Evolutionary conservation across 2,329 filamentous ascomycete genomes (phyloP).

Genomic region (Calonectria pauciramosa): DNA sequence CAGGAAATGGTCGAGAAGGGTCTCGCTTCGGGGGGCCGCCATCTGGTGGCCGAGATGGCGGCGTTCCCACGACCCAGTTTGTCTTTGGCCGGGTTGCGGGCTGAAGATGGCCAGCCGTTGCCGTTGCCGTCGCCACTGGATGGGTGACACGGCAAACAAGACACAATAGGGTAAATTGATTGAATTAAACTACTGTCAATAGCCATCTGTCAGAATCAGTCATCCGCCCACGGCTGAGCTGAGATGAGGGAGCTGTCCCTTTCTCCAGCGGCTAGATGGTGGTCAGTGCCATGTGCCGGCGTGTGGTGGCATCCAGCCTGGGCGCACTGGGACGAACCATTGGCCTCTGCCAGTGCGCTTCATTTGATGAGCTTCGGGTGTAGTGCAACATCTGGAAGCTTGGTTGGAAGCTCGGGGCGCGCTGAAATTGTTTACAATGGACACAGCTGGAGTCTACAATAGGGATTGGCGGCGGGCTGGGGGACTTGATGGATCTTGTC

Average conservation of each 20-base stretch:
- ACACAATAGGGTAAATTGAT: background rate
- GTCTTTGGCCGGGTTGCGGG: constrained; percentile 9
- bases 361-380: constrained; percentile 22
- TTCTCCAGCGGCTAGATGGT: constrained; percentile 4
- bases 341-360: constrained; percentile 24
- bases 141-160: background rate
- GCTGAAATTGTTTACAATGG: constrained; percentile 5
- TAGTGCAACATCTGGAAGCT: constrained; percentile 17
- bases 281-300: constrained; percentile 27
- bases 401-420: constrained; percentile 15
- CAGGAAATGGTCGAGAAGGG: constrained; percentile 24
- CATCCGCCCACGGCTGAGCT: constrained; percentile 11
- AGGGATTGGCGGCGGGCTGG: background rate
- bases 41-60: constrained; percentile 11
- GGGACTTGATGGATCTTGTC: background rate
- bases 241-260: constrained; percentile 5
- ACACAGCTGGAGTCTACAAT: background rate
- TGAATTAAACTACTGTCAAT: constrained; percentile 13
- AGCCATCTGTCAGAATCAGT: constrained; percentile 17
- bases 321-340: constrained; percentile 25
- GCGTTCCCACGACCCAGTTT: constrained; percentile 12
- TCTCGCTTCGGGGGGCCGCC: constrained; percentile 5
- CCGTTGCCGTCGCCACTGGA: constrained; percentile 4
- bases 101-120: constrained; percentile 20
- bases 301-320: constrained; percentile 39